Evolutionary conservation across 2,329 filamentous ascomycete species (phyloP).

Genomic region (Sclerotinia trifoliorum): DNA sequence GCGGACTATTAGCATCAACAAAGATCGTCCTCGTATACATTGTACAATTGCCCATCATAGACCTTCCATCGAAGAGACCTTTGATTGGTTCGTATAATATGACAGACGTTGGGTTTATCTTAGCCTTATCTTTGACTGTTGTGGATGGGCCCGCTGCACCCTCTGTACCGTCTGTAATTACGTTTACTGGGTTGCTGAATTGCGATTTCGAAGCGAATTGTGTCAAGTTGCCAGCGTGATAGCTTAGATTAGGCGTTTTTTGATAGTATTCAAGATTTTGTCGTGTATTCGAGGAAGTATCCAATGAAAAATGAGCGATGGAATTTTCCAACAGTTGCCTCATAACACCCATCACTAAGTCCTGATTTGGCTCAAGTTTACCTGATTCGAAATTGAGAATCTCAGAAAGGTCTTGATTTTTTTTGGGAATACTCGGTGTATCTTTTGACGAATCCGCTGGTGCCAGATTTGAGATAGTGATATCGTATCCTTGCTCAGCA

Average conservation of each 20-base stretch:
- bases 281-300: not conserved
- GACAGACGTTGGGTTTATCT: no score
- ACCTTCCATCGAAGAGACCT: not conserved
- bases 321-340: not conserved
- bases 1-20: not conserved
- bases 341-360: not conserved
- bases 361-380: not conserved
- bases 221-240: no score
- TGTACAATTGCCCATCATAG: not conserved
- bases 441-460: accelerated
- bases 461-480: not conserved
- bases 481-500: not conserved
- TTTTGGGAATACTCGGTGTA: no score
- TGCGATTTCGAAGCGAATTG: not conserved
- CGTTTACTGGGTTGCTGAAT: not conserved
- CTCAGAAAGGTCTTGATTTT: no score
- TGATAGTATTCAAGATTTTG: not conserved
- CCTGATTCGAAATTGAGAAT: no score
- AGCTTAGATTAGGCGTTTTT: accelerated
- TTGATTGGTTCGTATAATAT: not conserved
- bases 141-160: no score
- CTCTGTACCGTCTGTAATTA: not conserved
- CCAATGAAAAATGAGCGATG: not conserved
- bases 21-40: not conserved
- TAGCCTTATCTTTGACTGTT: not conserved